Percentiles rank a stretch among this genome's conserved stretches.
Evolutionary conservation across 1,284 basidiomycete species (phyloP).

Genomic region (Moesziomyces globuligerus): DNA sequence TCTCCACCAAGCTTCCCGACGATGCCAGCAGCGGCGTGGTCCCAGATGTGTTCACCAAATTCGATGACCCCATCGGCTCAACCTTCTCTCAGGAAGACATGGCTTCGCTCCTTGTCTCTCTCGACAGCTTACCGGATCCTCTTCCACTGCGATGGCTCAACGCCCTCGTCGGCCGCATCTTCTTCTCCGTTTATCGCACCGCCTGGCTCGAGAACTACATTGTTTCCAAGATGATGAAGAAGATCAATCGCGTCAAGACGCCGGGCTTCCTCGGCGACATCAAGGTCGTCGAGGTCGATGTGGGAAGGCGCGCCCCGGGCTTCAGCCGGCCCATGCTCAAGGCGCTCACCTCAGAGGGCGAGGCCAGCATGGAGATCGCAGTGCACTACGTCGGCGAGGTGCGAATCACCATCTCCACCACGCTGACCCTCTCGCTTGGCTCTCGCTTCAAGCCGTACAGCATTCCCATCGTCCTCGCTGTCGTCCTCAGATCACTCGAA

Average conservation of each 20-base stretch:
- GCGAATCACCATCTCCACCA: conserved; percentile 87
- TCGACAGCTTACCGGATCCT: conserved; percentile 91
- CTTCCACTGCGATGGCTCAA: conserved; percentile 98
- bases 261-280: conserved; percentile 87
- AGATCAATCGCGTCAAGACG: conserved; percentile 87
- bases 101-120: conserved; percentile 80
- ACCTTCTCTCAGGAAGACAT: conserved; percentile 84
- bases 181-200: conserved; percentile 90
- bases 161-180: conserved; percentile 87
- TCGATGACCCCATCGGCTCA: conserved; percentile 68
- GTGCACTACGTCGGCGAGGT: conserved; percentile 86
- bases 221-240: conserved; percentile 88
- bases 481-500: conserved; percentile 83
- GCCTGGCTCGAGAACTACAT: conserved; percentile 82
- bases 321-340: conserved; percentile 92
- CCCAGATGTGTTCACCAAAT: conserved; percentile 15
- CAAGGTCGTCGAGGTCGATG: conserved; percentile 85
- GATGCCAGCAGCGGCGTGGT: conserved; percentile 19
- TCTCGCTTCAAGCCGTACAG: conserved; percentile 83
- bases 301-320: conserved; percentile 78
- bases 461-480: conserved; percentile 87
- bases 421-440: conserved; percentile 80
- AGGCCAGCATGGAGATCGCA: conserved; percentile 85
- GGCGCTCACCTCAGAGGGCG: conserved; percentile 89
- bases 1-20: conserved; percentile 13